Evolutionary conservation across 495 filamentous ascomycete genomes (phyloP).

Genomic region (Aspergillus ellipticus): DNA sequence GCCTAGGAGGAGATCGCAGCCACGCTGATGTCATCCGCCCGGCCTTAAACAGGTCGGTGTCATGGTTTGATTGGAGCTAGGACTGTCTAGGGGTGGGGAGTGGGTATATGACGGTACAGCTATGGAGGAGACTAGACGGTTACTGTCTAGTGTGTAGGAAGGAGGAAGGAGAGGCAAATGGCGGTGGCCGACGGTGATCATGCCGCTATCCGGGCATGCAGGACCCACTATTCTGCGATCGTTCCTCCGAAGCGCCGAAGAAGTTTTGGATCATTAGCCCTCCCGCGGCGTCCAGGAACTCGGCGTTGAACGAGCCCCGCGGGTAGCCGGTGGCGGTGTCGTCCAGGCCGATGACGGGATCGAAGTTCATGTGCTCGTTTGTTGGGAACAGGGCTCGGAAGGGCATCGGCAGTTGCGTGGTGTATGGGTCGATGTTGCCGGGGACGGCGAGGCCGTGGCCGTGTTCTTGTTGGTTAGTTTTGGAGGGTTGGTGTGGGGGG

Average conservation of each 20-base stretch:
- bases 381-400: not conserved
- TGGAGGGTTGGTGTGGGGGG: too few species aligned
- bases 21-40: too few species aligned
- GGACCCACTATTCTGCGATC: not conserved
- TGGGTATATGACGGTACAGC: too few species aligned
- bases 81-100: too few species aligned
- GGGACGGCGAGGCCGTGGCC: constrained; percentile 1
- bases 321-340: constrained; percentile 12
- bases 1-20: too few species aligned
- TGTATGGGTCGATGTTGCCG: not conserved
- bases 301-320: constrained; percentile 15
- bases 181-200: too few species aligned
- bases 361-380: constrained; percentile 9
- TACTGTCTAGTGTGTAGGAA: too few species aligned
- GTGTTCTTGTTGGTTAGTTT: too few species aligned
- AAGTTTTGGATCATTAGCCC: constrained; percentile 25
- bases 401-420: constrained; percentile 1
- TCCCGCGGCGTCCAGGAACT: constrained; percentile 20
- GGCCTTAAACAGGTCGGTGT: too few species aligned
- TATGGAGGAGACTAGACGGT: too few species aligned
- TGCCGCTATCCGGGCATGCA: not conserved
- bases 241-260: constrained; percentile 15
- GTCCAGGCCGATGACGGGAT: constrained; percentile 11
- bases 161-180: too few species aligned
- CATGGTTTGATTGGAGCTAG: too few species aligned